phyloP scores from a whole-genome alignment of 257 asterid genomes.

The Lantana camara region DNA sequence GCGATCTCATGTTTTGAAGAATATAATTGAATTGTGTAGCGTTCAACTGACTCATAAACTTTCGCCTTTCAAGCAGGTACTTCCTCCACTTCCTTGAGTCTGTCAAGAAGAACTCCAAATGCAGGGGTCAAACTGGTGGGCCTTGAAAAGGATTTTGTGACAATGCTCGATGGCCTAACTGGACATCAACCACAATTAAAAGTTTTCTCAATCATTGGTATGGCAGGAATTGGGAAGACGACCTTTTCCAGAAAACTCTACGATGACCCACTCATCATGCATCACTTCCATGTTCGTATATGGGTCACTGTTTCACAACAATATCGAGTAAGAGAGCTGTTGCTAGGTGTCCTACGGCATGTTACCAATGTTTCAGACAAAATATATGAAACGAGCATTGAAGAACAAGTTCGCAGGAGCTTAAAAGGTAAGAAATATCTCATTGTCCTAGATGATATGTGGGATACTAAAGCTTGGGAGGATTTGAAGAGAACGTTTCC shows the following conservation, averaged over 20 bases:
- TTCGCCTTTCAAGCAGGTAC: slow-evolving; percentile 10
- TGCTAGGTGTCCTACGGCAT: slow-evolving; percentile 15
- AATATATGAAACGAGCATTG: not conserved
- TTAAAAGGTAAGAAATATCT: slow-evolving; percentile 30
- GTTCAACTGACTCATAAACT: not conserved
- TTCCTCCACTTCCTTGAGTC: not conserved
- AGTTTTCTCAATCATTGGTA: slow-evolving; percentile 16
- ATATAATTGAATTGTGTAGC: too few relatives aligned
- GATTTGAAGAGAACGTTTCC: slow-evolving; percentile 23
- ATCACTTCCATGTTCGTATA: slow-evolving; percentile 15
- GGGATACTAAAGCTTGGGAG: slow-evolving; percentile 35
- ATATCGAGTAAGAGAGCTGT: slow-evolving; percentile 4
- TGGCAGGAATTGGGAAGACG: slow-evolving; percentile 24
- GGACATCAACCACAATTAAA: slow-evolving; percentile 6
- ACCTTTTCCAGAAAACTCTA: slow-evolving; percentile 11
- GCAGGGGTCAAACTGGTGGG: slow-evolving; percentile 16
- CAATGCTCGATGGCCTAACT: slow-evolving; percentile 7
- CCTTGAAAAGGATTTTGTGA: not conserved
- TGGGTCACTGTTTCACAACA: slow-evolving; percentile 15
- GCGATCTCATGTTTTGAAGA: too few relatives aligned
- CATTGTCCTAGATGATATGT: slow-evolving; percentile 35
- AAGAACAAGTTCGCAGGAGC: slow-evolving; percentile 14
- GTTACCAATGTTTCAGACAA: not conserved
- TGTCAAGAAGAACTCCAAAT: not conserved
- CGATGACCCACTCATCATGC: slow-evolving; percentile 2